A percentile compares a stretch with the other conserved stretches of the same genome.
These are phyloP conservation scores for Edaphochlamys debaryana DNA, from an alignment of 139 green algal genomes.

Conservation along the genomic window DNA sequence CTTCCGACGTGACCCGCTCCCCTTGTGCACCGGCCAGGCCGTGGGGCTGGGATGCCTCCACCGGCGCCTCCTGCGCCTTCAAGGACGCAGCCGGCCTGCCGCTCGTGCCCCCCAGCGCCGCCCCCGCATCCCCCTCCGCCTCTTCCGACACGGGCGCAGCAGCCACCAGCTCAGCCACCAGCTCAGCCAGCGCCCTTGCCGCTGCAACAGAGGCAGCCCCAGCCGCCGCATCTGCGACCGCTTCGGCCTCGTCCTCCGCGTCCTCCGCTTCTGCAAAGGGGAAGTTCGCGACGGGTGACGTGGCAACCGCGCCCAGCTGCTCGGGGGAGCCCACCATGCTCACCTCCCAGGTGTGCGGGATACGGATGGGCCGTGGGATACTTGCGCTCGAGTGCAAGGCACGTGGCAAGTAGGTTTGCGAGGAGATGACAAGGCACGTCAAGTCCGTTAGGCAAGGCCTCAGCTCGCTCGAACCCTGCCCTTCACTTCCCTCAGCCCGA, in stretches of 20 bases:
- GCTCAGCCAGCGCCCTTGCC: background rate
- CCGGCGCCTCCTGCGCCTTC: conserved; percentile 38
- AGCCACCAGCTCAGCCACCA: background rate
- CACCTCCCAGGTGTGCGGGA: too few relatives aligned
- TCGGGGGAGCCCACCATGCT: conserved; percentile 7
- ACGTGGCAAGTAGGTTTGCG: too few relatives aligned
- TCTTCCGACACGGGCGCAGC: background rate
- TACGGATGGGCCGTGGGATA: too few relatives aligned
- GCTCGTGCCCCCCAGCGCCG: background rate
- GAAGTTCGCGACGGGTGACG: conserved; percentile 21
- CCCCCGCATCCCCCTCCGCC: background rate
- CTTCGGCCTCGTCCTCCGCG: background rate
- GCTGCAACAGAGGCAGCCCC: too few relatives aligned
- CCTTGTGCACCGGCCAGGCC: too few relatives aligned
- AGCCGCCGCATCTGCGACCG: background rate
- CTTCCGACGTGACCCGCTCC: too few relatives aligned
- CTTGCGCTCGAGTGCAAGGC: too few relatives aligned
- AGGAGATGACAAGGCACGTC: conserved; percentile 12
- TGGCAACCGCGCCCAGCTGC: conserved; percentile 8
- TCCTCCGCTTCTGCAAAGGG: too few relatives aligned
- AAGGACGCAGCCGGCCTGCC: background rate
- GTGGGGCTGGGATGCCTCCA: conserved; percentile 47
- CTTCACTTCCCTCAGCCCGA: conserved; percentile 28
- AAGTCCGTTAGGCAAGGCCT: too few relatives aligned
- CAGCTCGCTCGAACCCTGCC: too few relatives aligned